Evolutionary conservation across 2,329 filamentous ascomycete genomes (phyloP), one percentile per base, ranked within the genome.

Genomic region (Botryosphaeria dothidea): DNA sequence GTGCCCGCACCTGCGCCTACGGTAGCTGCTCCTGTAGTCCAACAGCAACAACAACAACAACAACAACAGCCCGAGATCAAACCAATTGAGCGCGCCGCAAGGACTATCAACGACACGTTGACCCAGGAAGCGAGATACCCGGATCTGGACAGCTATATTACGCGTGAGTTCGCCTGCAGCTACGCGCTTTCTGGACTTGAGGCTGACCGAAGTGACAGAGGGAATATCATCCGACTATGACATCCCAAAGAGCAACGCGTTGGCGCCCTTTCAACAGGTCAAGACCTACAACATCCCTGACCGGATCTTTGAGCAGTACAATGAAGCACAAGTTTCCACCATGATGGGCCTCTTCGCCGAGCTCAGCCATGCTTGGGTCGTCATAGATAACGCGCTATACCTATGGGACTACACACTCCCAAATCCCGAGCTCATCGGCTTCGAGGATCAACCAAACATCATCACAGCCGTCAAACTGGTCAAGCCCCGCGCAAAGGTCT

Each of bases 331-430:
- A 74, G 88, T 97, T 25, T 90, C 90, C 66, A 97, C 93, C n/a
- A 87, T 88, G 73, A 96, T 99, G 91, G 96, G 96, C 9, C 83
- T 99, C 36, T 98, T 99, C 77, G 92, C 95, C 19, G 92, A 96
- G 78, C 85, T 99, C 73, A 93, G 94, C 73, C 93, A 98, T 78
- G 95, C 94, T 31, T 99, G 93, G 91, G 91, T 97, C 64, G 88
- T 92, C 25, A 95, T 99, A 75, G 95, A 99, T 80, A 97, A 96
- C 80, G 92, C 92, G 67, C 84, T 99, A 49, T 99, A 97, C 75
- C 84, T 99, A 17, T 99, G 96, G 96, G 94, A 99, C 79, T 99
- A 97, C 77, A 97, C 93, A 6, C 87, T 92, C 75, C 88, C 92
- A n/a, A 92, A 94, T 70, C 92, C 94, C 4, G 92, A 97, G 75